Evolutionary conservation across 331 rosid genomes (phyloP).

Genomic region (Malus hybrid): DNA sequence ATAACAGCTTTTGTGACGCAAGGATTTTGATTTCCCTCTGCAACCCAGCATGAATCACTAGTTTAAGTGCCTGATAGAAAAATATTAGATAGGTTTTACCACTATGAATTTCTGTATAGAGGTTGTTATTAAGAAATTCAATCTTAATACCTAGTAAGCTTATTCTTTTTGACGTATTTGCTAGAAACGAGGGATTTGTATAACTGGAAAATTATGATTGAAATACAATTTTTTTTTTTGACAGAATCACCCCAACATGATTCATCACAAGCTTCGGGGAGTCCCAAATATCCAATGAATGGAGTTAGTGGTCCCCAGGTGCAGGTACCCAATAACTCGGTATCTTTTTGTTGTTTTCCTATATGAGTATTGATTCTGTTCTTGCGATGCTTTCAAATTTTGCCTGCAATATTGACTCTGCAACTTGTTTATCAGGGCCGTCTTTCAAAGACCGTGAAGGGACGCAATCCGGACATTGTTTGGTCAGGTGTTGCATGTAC

Average conservation of each 20-base stretch:
- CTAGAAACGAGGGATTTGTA: background rate
- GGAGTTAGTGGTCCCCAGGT: slow-evolving; percentile 29
- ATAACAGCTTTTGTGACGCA: background rate
- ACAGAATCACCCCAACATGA: slow-evolving; percentile 46
- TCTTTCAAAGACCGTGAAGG: slow-evolving; percentile 46
- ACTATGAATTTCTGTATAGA: background rate
- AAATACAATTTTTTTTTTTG: slow-evolving; percentile 11
- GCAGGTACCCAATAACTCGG: slow-evolving; percentile 31
- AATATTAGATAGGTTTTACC: background rate
- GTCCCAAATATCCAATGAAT: slow-evolving; percentile 23
- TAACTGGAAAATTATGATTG: background rate
- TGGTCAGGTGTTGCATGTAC: slow-evolving; percentile 94
- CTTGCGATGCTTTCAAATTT: slow-evolving; percentile 11
- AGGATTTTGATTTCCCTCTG: background rate
- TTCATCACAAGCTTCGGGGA: slow-evolving; percentile 31
- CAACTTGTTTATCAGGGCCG: slow-evolving; percentile 39
- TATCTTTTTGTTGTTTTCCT: slow-evolving; percentile 15
- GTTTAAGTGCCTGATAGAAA: background rate
- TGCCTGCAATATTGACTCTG: background rate
- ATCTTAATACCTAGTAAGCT: background rate
- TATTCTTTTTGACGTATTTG: background rate
- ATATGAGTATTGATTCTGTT: background rate
- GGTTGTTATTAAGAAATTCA: background rate
- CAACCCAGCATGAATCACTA: background rate
- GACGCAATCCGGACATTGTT: slow-evolving; percentile 63